Conservation (phyloP, 768 basidiomycete species). For the Gymnopilus dilepis region DNA sequence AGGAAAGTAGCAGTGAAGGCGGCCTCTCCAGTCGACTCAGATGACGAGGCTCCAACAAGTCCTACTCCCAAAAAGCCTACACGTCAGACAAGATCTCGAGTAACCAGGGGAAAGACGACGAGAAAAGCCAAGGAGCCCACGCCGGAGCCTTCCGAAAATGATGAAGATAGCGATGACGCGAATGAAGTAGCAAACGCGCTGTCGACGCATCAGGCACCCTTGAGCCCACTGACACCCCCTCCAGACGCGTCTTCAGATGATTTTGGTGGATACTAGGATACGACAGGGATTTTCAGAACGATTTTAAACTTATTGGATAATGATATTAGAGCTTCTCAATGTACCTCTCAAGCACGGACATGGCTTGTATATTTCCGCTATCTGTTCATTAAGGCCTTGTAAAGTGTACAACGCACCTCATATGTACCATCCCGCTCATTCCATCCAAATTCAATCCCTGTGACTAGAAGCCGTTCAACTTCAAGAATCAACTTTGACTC, state of each 20-base stretch:
- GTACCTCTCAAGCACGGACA: not conserved
- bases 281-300: not conserved
- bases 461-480: no score
- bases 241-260: slow-evolving; percentile 28
- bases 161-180: slow-evolving; percentile 19
- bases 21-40: slow-evolving; percentile 14
- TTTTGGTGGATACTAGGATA: slow-evolving; percentile 31
- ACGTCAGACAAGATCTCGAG: slow-evolving; percentile 19
- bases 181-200: slow-evolving; percentile 27
- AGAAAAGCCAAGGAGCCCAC: not conserved
- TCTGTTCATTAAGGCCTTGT: no score
- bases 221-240: not conserved
- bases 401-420: no score
- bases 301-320: not conserved
- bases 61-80: slow-evolving; percentile 21
- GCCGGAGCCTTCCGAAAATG: not conserved
- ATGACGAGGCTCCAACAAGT: slow-evolving; percentile 23
- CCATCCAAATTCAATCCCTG: not conserved
- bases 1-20: slow-evolving; percentile 20
- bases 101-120: not conserved
- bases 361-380: slow-evolving; percentile 8
- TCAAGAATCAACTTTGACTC: not conserved
- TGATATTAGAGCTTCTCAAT: slow-evolving; percentile 1
- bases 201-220: slow-evolving; percentile 15
- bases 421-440: no score